Conservation (phyloP, 495 filamentous ascomycete genomes). For the Neurospora intermedia region DNA sequence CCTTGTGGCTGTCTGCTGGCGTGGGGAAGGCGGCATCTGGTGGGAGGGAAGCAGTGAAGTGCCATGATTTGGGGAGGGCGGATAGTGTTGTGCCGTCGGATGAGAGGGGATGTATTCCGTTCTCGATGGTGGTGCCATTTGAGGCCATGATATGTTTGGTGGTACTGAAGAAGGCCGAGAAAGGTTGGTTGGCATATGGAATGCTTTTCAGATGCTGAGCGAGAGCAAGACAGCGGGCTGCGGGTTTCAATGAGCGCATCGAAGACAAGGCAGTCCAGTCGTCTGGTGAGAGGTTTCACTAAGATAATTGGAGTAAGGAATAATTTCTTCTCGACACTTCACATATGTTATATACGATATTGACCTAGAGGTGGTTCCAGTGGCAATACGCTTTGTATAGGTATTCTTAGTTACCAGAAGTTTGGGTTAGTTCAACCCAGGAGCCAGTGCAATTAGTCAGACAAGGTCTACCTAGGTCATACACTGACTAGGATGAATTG, state of each 20-base stretch:
- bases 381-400: not conserved
- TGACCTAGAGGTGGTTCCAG: not conserved
- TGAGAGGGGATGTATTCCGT: constrained; percentile 2
- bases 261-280: not conserved
- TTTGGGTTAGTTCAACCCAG: not conserved
- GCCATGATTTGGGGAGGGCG: constrained; percentile 76
- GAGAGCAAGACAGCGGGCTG: constrained; percentile 20
- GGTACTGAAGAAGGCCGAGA: constrained; percentile 16
- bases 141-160: constrained; percentile 12
- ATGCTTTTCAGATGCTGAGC: constrained; percentile 15
- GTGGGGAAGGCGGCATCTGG: constrained; percentile 73
- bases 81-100: constrained; percentile 36
- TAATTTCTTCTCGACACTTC: not conserved
- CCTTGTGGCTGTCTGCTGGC: constrained; percentile 65
- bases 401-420: not conserved
- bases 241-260: constrained; percentile 20
- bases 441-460: not conserved
- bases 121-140: constrained; percentile 11
- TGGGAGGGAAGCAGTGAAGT: constrained; percentile 69
- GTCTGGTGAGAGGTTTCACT: not conserved
- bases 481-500: not conserved
- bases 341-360: not conserved
- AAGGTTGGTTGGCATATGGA: constrained; percentile 4
- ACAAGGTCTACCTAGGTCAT: not conserved
- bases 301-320: not conserved